Base-by-base conservation (phyloP, 192 early-diverging fungal species). In the Thoreauomyces humboldtii region DNA sequence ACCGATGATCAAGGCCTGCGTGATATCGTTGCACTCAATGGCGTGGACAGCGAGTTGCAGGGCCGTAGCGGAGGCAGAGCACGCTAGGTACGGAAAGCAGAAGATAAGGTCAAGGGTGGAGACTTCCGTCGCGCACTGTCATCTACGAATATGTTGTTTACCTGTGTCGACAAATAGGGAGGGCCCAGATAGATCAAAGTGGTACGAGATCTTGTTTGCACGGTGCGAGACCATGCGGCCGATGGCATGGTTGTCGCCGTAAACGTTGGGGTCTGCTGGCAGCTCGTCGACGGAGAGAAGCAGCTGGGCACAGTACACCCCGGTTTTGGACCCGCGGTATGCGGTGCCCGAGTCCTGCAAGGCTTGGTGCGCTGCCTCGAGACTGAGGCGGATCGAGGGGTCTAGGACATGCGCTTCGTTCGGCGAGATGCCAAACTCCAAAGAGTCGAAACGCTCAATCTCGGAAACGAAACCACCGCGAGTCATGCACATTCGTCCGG, bases 1-100 rank as follows among this genome's bases (percentile, higher is more conserved):
- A n/a, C 71, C 73, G 6, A 51, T 21, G 15, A 74, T 73, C 28
- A 74, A 27, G 5, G 73, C 73, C 42, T 74, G 73, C 32, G 68
- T 63, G 42, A 45, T 58, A n/a, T 74, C 73, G 22, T 73, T 73
- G 47, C 28, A 15, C 25, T 27, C 19, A 38, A 74, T 65, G 9
- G 70, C 64, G 7, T 75, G 25, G 3, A 74, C 24, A 15, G 73
- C 73, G 35, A 61, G 34, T 51, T 77, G 65, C 44, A 63, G 27
- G 14, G 72, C 73, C 24, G 61, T 69, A 7, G 29, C 43, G 48
- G 63, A 50, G 34, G 72, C 68, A 37, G 73, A 74, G 52, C 73
- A 74, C 7, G 73, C 73, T 67, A 63, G 9, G 9, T 41, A 9
- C 11, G 38, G 38, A 41, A 17, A n/a, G n/a, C n/a, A n/a, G n/a